Percentiles rank a stretch among this genome's conserved stretches.
phyloP scores from a whole-genome alignment of 73 alveolate genomes.

The Stentor coeruleus region DNA sequence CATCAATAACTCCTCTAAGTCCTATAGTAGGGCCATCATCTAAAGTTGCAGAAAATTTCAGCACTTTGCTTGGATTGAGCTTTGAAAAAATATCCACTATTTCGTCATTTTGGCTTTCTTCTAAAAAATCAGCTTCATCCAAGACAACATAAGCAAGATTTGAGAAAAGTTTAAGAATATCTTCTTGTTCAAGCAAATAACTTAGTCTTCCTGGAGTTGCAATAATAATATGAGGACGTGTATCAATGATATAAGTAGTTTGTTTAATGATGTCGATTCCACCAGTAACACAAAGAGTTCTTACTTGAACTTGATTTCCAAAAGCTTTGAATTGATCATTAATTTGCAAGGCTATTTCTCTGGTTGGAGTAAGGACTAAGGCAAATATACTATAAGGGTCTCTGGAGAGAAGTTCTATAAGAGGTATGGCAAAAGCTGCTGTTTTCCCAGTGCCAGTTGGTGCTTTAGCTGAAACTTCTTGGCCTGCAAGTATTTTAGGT shows the following conservation, averaged over 20 bases:
- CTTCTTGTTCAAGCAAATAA: slow-evolving; percentile 50
- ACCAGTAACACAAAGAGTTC: slow-evolving; percentile 80
- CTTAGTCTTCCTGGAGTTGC: slow-evolving; percentile 96
- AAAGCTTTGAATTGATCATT: slow-evolving; percentile 81
- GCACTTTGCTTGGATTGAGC: slow-evolving; percentile 16
- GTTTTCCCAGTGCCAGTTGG: slow-evolving; percentile 98
- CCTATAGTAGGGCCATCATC: slow-evolving; percentile 17
- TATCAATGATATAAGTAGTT: slow-evolving; percentile 57
- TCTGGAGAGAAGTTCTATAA: slow-evolving; percentile 73
- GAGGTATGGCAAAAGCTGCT: slow-evolving; percentile 95
- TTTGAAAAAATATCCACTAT: not conserved
- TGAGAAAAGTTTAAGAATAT: slow-evolving; percentile 47
- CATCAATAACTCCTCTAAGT: not conserved
- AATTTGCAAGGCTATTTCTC: slow-evolving; percentile 91
- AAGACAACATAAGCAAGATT: slow-evolving; percentile 83
- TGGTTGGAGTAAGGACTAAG: slow-evolving; percentile 85
- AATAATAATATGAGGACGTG: slow-evolving; percentile 85
- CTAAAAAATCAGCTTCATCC: slow-evolving; percentile 96
- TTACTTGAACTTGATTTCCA: slow-evolving; percentile 71
- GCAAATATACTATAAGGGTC: slow-evolving; percentile 94
- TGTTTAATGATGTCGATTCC: slow-evolving; percentile 87
- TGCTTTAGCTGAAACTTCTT: slow-evolving; percentile 78
- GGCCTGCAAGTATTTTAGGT: slow-evolving; percentile 63
- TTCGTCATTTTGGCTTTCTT: slow-evolving; percentile 48
- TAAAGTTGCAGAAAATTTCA: slow-evolving; percentile 36